These are phyloP conservation scores for Boletus sp. DNA, from an alignment of 768 basidiomycete species.

Conservation along the genomic window DNA sequence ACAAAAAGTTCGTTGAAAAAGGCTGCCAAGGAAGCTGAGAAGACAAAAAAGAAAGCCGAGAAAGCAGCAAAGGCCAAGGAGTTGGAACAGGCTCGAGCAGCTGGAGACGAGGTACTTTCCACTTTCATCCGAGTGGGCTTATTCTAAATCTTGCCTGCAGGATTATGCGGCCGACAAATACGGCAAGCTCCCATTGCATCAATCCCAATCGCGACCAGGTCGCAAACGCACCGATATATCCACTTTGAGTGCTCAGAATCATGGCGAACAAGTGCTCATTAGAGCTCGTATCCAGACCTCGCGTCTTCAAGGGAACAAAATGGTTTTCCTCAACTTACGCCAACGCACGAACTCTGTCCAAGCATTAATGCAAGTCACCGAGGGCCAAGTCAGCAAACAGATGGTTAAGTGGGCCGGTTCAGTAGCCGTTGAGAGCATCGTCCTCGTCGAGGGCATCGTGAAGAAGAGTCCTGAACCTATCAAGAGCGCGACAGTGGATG, in stretches of 20 bases:
- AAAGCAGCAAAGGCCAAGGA: slow-evolving; percentile 79
- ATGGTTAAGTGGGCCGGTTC: slow-evolving; percentile 92
- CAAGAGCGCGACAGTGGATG: slow-evolving; percentile 85
- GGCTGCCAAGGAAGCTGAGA: slow-evolving; percentile 86
- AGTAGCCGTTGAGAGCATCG: slow-evolving; percentile 83
- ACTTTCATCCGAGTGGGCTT: slow-evolving; percentile 34
- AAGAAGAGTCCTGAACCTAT: slow-evolving; percentile 79
- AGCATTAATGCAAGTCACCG: slow-evolving; percentile 70
- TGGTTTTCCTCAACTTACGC: slow-evolving; percentile 91
- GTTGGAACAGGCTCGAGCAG: slow-evolving; percentile 68
- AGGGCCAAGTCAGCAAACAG: slow-evolving; percentile 86
- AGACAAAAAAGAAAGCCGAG: slow-evolving; percentile 85
- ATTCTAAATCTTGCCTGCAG: slow-evolving; percentile 36
- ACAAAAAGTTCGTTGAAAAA: slow-evolving; percentile 92
- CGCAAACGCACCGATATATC: slow-evolving; percentile 63
- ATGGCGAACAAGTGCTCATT: slow-evolving; percentile 75
- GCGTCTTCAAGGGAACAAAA: slow-evolving; percentile 91
- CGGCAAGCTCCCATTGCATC: slow-evolving; percentile 85
- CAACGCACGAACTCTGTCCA: slow-evolving; percentile 88
- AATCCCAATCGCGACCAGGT: slow-evolving; percentile 77
- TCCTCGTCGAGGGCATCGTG: slow-evolving; percentile 84
- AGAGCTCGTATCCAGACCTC: slow-evolving; percentile 91
- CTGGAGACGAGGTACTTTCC: slow-evolving; percentile 48
- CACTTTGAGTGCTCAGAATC: slow-evolving; percentile 56
- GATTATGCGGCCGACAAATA: slow-evolving; percentile 81